Base-by-base conservation (phyloP, 2,329 filamentous ascomycete species). In the Lomentospora prolificans region DNA sequence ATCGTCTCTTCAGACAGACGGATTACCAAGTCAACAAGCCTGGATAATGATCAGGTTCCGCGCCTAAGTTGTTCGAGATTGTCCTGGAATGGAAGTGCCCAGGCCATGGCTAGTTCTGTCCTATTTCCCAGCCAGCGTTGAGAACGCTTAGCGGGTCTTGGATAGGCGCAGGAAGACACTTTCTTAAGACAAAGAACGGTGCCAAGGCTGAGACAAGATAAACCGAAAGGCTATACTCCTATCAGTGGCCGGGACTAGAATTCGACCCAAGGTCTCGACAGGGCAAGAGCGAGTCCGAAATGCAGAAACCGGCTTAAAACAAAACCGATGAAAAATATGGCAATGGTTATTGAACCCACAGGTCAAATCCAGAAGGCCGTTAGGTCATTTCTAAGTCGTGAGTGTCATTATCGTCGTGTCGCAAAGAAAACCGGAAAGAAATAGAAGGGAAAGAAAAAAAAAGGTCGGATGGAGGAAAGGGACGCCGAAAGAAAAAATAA, bases 351-450 rank as follows among this genome's bases (percentile, higher is more conserved):
- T 53, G 27, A 31, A 25, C 33, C 51, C 50, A 31, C 30, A 41
- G 33, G 22, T 41, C 8, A 39, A 50, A 48, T 22, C 28, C 27
- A 10, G 14, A 17, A 31, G 44, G 53, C 53, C 53, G 53, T 55
- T 41, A 48, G 50, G 39, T 55, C 53, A 51, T 51, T 30, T 55
- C 53, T 55, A 55, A 48, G 44, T 55, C 53, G 53, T 55, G 28
- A 50, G 24, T 27, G 46, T 55, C 53, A 22, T 55, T 24, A 55
- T 39, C 14, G 46, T 55, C 53, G 53, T 55, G 19, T 33, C 50
- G 19, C 36, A 30, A 52, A 52, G 50, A 25, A 30, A 31, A 7
- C 22, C 30, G 28, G n/a, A n/a, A 51, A 30, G 50, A 33, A 19
- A 33, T n/a, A 52, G 24, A 39, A 1, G 19, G 4, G 30, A 52